phyloP scores from a whole-genome alignment of 148 eudicot species.

The Camellia lanceoleosa region DNA sequence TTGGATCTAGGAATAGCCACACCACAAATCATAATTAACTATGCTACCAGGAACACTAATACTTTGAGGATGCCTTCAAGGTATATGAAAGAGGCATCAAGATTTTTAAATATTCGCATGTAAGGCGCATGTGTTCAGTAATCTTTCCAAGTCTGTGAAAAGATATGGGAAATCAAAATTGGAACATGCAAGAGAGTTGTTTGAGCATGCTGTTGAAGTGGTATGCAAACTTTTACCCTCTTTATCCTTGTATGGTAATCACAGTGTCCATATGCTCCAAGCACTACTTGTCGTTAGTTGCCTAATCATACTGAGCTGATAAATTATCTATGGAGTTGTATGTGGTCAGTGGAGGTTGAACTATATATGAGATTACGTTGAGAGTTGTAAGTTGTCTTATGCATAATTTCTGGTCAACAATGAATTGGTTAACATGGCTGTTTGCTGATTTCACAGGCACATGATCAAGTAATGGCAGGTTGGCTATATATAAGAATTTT shows the following conservation, averaged over 20 bases:
- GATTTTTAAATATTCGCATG: slow-evolving; percentile 95
- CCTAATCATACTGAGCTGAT: background rate
- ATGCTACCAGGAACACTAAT: slow-evolving; percentile 86
- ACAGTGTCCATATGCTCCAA: background rate
- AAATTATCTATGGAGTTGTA: background rate
- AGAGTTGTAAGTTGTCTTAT: background rate
- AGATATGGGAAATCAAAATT: slow-evolving; percentile 78
- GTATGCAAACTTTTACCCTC: slow-evolving; percentile 31
- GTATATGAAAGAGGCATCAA: slow-evolving; percentile 96
- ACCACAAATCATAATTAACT: slow-evolving; percentile 89
- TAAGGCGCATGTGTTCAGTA: slow-evolving; percentile 89
- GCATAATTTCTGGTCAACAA: background rate
- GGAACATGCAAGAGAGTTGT: slow-evolving; percentile 87
- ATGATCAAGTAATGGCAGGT: background rate
- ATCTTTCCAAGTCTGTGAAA: slow-evolving; percentile 86
- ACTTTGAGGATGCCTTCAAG: slow-evolving; percentile 96
- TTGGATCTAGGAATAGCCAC: slow-evolving; percentile 92
- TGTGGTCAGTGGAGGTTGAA: background rate
- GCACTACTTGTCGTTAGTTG: background rate
- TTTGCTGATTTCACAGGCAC: background rate
- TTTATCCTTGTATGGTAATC: background rate
- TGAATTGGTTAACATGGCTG: background rate
- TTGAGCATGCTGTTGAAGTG: slow-evolving; percentile 89
- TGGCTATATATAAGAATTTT: background rate
- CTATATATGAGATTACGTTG: too few species aligned